Base-by-base conservation (phyloP, 305 asterid species). In the Solanum hybrid region DNA sequence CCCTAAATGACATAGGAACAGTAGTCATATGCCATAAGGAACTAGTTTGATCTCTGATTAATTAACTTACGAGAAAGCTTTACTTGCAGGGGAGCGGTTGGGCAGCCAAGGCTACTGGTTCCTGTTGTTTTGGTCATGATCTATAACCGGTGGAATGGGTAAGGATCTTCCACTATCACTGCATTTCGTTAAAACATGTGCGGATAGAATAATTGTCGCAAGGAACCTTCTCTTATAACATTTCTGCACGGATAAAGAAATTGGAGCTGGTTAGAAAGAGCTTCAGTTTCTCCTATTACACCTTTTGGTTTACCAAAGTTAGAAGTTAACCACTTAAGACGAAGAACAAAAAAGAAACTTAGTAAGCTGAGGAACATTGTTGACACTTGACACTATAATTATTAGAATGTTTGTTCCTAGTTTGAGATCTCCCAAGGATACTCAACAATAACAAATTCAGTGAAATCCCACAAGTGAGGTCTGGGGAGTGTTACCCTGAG, bases 91-190 rank as follows among this genome's bases (percentile, higher is more conserved):
- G 99, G 97, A 89, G 98, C 98, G 7, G 89, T 90, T 31, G 98
- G 95, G 86, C 99, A 97, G 94, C 99, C 98, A 64, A 93, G 99
- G 93, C 91, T 97, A 88, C 89, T 97, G 89, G 96, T 97, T 91
- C 99, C 99, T 39, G 97, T 96, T 89, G 92, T 91, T 51, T 91
- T 97, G 94, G 99, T 97, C 94, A 93, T 96, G 99, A 75, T 96
- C 81, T 96, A 92, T 89, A 95, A 95, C 87, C 94, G 99, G 79
- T 97, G 99, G 99, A 97, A 97, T 33, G 96, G 90, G 99, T 96
- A 92, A 94, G 92, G 86, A 84, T 90, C 90, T 87, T 89, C 39
- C 84, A 85, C 46, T 40, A 57, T 36, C 87, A 46, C 26, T 16
- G 3, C 1, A 46, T 20, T 51, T 26, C 13, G 0, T 29, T 22